phyloP scores from a whole-genome alignment of 2,329 filamentous ascomycete genomes.

The Microdochium trichocladiopsis region DNA sequence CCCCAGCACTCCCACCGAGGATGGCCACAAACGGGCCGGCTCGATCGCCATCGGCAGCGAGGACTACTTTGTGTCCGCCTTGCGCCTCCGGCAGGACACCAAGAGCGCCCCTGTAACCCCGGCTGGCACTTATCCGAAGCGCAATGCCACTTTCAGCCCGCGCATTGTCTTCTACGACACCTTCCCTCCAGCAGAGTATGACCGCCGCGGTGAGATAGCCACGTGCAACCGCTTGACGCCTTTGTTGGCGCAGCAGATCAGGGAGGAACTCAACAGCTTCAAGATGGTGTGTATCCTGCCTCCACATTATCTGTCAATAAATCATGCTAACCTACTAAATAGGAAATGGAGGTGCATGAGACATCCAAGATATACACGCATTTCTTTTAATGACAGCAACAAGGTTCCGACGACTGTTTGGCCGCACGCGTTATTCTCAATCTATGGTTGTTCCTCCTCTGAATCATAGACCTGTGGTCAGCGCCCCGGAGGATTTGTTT shows the following conservation, averaged over 20 bases:
- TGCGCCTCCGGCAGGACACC: conserved; percentile 66
- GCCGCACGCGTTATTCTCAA: conserved; percentile 19
- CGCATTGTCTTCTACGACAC: conserved; percentile 94
- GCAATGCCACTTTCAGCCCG: conserved; percentile 74
- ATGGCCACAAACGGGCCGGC: conserved; percentile 61
- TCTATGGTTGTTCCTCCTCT: conserved; percentile 8
- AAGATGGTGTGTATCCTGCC: conserved; percentile 75
- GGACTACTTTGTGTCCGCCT: conserved; percentile 81
- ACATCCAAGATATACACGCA: conserved; percentile 99
- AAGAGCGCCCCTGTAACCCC: conserved; percentile 79
- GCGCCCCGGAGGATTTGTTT: background rate
- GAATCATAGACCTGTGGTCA: conserved; percentile 26
- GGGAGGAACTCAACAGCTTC: conserved; percentile 98
- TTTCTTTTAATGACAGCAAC: conserved; percentile 75
- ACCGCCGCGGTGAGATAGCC: conserved; percentile 89
- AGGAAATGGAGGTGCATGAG: conserved; percentile 99
- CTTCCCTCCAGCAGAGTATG: conserved; percentile 93
- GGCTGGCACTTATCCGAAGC: conserved; percentile 49
- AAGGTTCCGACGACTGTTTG: conserved; percentile 20
- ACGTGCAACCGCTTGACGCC: conserved; percentile 97
- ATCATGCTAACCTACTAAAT: conserved; percentile 28
- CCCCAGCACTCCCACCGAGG: conserved; percentile 81
- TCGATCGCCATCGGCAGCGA: conserved; percentile 71
- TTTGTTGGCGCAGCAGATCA: conserved; percentile 97
- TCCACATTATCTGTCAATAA: background rate